Evolutionary conservation across 75 land plant species (phyloP).

Genomic region (Chamaecyparis obtusa): DNA sequence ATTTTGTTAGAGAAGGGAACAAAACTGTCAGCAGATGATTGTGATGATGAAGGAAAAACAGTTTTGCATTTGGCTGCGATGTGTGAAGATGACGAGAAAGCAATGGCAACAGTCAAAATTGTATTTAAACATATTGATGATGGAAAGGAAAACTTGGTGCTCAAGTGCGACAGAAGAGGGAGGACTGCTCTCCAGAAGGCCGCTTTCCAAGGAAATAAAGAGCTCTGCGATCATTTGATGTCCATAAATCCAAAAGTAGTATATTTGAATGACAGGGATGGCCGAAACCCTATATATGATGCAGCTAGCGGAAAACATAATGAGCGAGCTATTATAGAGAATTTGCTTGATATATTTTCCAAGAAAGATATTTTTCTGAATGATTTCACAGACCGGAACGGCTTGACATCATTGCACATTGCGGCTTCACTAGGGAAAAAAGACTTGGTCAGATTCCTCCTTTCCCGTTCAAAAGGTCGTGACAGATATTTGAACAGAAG

Average conservation of each 20-base stretch:
- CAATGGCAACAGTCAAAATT: too few relatives aligned
- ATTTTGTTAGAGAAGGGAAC: neutral
- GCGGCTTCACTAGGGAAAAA: neutral
- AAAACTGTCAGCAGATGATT: neutral
- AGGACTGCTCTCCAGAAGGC: too few relatives aligned
- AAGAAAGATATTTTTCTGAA: neutral
- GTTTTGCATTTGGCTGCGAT: neutral
- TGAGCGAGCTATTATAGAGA: neutral
- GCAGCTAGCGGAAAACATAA: neutral
- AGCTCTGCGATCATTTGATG: too few relatives aligned
- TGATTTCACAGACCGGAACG: neutral
- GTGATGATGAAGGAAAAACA: neutral
- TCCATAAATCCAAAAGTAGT: too few relatives aligned
- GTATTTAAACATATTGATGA: too few relatives aligned
- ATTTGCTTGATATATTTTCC: neutral
- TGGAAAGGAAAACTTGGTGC: too few relatives aligned
- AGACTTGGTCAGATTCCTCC: neutral
- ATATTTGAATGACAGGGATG: too few relatives aligned
- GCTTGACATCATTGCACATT: neutral
- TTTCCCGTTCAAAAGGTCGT: rapidly evolving
- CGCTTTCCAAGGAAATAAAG: too few relatives aligned
- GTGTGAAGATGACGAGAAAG: neutral
- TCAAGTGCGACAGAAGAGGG: too few relatives aligned
- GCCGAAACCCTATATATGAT: neutral
- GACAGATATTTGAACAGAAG: neutral